Evolutionary conservation across 2,329 filamentous ascomycete genomes (phyloP).

Genomic region (Phialophora tarda): DNA sequence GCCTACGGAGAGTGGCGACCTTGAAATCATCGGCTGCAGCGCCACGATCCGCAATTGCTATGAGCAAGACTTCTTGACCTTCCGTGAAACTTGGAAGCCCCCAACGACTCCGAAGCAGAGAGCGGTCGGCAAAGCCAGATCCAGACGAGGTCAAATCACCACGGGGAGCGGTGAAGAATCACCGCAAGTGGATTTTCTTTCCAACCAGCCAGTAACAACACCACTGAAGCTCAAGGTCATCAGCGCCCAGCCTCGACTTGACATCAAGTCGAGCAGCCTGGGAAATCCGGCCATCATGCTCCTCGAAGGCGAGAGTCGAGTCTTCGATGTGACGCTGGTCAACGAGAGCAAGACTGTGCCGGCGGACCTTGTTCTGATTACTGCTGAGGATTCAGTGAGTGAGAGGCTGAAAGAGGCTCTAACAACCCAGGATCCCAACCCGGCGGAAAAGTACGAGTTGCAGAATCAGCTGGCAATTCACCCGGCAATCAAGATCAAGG

Average conservation of each 20-base stretch:
- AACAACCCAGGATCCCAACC: constrained; percentile 74
- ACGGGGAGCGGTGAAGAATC: constrained; percentile 54
- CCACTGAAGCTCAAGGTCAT: constrained; percentile 62
- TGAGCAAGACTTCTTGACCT: constrained; percentile 82
- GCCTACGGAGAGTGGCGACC: constrained; percentile 68
- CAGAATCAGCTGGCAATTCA: constrained; percentile 78
- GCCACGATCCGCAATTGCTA: constrained; percentile 82
- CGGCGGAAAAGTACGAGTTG: constrained; percentile 82
- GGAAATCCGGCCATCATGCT: constrained; percentile 89
- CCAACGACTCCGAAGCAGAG: constrained; percentile 76
- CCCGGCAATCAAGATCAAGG: constrained; percentile 57
- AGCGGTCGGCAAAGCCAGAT: constrained; percentile 60
- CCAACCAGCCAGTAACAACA: constrained; percentile 20
- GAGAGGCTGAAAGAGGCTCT: constrained; percentile 75
- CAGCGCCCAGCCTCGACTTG: constrained; percentile 74
- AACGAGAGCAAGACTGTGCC: constrained; percentile 74
- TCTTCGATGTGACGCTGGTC: constrained; percentile 77
- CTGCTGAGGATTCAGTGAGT: constrained; percentile 87
- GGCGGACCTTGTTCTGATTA: constrained; percentile 84
- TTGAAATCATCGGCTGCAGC: constrained; percentile 77
- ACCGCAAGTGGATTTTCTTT: not conserved
- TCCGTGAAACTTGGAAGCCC: constrained; percentile 75
- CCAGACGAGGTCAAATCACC: constrained; percentile 1
- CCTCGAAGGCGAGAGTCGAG: constrained; percentile 81
- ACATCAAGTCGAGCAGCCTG: constrained; percentile 76